phyloP scores from a whole-genome alignment of 768 basidiomycete genomes.

The Coprinopsis strossmayeri region DNA sequence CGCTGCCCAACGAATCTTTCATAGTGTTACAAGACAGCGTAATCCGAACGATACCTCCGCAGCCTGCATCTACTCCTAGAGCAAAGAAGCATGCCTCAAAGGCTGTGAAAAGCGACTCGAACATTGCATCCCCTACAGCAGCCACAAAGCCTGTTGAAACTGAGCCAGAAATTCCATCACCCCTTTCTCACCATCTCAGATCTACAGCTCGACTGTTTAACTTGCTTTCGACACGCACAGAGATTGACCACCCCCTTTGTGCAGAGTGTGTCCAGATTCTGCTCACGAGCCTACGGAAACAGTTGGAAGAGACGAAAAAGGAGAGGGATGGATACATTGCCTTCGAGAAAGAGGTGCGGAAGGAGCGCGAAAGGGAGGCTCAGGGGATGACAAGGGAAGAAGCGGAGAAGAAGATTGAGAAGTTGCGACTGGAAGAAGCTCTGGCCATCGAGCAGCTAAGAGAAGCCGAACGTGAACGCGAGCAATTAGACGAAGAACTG shows the following conservation, averaged over 20 bases:
- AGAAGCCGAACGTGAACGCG: conserved; percentile 69
- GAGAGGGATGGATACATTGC: conserved; percentile 92
- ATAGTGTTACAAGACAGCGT: conserved; percentile 85
- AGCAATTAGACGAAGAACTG: conserved; percentile 69
- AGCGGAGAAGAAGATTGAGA: conserved; percentile 67
- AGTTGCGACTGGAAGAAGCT: conserved; percentile 61
- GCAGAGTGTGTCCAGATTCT: conserved; percentile 88
- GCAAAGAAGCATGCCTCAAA: conserved; percentile 41
- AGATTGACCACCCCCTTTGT: conserved; percentile 91
- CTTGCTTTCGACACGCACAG: conserved; percentile 66
- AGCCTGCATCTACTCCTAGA: conserved; percentile 33
- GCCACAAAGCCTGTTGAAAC: conserved; percentile 34
- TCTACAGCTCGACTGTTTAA: conserved; percentile 73
- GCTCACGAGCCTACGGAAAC: conserved; percentile 64
- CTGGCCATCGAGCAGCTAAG: conserved; percentile 69
- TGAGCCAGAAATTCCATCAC: conserved; percentile 58
- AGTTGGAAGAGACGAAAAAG: conserved; percentile 85
- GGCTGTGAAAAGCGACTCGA: conserved; percentile 20
- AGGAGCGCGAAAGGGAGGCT: conserved; percentile 69
- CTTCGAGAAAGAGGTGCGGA: conserved; percentile 83
- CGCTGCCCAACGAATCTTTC: conserved; percentile 80
- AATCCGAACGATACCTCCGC: conserved; percentile 60
- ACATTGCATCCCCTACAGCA: conserved; percentile 21
- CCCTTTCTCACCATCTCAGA: conserved; percentile 71
- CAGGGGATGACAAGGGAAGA: conserved; percentile 57